A percentile compares a stretch with the other conserved stretches of the same genome.
These are phyloP conservation scores for Hyphopichia fennica DNA, from an alignment of 1,139 yeast genomes.

Conservation along the genomic window DNA sequence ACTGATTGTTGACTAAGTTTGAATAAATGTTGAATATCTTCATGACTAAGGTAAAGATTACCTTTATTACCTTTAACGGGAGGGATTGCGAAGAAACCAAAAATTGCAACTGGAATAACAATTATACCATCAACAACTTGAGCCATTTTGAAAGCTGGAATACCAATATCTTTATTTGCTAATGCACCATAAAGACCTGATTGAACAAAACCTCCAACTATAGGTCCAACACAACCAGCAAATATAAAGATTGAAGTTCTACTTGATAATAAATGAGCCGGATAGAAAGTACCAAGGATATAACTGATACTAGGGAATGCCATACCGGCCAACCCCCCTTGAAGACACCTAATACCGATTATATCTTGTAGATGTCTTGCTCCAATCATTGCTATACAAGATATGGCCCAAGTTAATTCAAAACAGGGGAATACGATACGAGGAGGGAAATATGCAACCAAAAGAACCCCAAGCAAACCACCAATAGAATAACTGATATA, in stretches of 20 bases:
- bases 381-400: too few relatives aligned
- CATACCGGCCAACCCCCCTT: conserved; percentile 2
- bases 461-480: neutral
- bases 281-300: conserved; percentile 14
- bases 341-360: neutral
- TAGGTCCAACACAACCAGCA: conserved; percentile 5
- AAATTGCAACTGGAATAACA: conserved; percentile 9
- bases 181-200: conserved; percentile 5
- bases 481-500: neutral
- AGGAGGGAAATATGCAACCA: neutral
- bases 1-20: neutral
- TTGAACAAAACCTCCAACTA: conserved; percentile 8
- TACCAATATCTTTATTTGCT: conserved; percentile 9
- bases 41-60: conserved; percentile 1
- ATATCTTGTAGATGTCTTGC: too few relatives aligned
- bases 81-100: conserved; percentile 9
- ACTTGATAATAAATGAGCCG: conserved; percentile 14
- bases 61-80: conserved; percentile 1
- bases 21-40: conserved; percentile 1
- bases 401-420: conserved; percentile 1
- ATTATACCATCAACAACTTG: conserved; percentile 7
- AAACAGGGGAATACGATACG: neutral
- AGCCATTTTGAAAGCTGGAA: conserved; percentile 5
- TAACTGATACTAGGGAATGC: neutral
- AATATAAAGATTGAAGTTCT: conserved; percentile 16